phyloP scores from a whole-genome alignment of 202 grass and related monocot genomes.

The Brachypodium distachyon region DNA sequence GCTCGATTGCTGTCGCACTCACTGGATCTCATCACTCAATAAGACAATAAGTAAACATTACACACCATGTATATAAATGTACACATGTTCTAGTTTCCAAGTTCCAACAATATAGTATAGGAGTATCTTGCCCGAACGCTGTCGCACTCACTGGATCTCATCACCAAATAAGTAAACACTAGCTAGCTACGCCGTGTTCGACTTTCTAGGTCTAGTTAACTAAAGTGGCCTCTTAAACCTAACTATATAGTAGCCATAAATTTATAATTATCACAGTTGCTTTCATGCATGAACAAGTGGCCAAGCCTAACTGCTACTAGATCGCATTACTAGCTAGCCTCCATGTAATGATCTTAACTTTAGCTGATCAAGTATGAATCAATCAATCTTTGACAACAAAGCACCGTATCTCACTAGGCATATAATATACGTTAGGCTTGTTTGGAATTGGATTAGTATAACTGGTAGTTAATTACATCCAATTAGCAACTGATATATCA shows the following conservation, averaged over 20 bases:
- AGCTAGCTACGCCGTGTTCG: background rate
- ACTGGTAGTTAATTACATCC: background rate
- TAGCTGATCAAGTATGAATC: constrained; percentile 26
- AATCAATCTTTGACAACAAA: constrained; percentile 37
- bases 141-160: constrained; percentile 31
- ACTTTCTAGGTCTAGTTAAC: constrained; percentile 6
- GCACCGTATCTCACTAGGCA: constrained; percentile 22
- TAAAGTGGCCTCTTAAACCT: constrained; percentile 22
- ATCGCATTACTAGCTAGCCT: background rate
- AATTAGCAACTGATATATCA: constrained; percentile 29
- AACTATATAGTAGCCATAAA: constrained; percentile 15
- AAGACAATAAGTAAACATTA: too few relatives aligned
- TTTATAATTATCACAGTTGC: background rate
- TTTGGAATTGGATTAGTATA: constrained; percentile 15
- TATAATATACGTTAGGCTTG: constrained; percentile 15
- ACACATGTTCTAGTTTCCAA: too few relatives aligned
- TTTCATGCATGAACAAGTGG: background rate
- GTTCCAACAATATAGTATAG: constrained; percentile 1
- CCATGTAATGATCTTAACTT: constrained; percentile 15
- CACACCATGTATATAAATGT: background rate
- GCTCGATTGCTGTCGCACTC: constrained; percentile 6
- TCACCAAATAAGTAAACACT: too few relatives aligned
- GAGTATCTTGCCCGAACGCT: constrained; percentile 2
- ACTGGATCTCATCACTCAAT: constrained; percentile 35
- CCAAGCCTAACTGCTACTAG: constrained; percentile 8